Evolutionary conservation across 1,139 yeast genomes (phyloP).

Genomic region (Suhomyces kunorum): DNA sequence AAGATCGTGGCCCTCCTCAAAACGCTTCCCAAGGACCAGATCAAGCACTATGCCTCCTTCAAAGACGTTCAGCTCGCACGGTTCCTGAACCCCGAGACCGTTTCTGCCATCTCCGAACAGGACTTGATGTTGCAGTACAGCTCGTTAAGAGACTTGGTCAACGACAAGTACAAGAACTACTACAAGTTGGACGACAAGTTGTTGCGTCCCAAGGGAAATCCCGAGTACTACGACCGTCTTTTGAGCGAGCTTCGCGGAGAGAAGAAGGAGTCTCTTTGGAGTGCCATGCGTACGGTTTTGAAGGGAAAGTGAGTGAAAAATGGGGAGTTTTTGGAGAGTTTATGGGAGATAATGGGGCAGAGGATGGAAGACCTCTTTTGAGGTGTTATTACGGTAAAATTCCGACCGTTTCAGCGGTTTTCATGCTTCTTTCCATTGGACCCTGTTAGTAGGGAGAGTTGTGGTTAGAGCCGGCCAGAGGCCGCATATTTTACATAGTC

Average conservation of each 20-base stretch:
- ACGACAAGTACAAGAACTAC: constrained; percentile 62
- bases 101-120: constrained; percentile 39
- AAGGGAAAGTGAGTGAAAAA: constrained; percentile 64
- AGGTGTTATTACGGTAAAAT: no score
- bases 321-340: no score
- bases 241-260: constrained; percentile 74
- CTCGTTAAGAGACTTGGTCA: constrained; percentile 58
- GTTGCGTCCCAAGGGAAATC: constrained; percentile 78
- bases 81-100: constrained; percentile 36
- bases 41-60: constrained; percentile 67
- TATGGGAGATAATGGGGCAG: no score
- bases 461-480: no score
- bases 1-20: constrained; percentile 43
- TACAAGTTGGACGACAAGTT: constrained; percentile 68
- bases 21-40: constrained; percentile 63
- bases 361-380: no score
- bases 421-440: no score
- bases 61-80: constrained; percentile 61
- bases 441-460: no score
- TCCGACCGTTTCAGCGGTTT: no score
- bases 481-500: not conserved
- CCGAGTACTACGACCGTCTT: constrained; percentile 71
- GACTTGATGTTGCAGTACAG: constrained; percentile 61
- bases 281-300: constrained; percentile 68
- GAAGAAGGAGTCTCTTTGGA: constrained; percentile 61